Evolutionary conservation across 495 filamentous ascomycete species (phyloP).

Genomic region (Thozetella sp.): DNA sequence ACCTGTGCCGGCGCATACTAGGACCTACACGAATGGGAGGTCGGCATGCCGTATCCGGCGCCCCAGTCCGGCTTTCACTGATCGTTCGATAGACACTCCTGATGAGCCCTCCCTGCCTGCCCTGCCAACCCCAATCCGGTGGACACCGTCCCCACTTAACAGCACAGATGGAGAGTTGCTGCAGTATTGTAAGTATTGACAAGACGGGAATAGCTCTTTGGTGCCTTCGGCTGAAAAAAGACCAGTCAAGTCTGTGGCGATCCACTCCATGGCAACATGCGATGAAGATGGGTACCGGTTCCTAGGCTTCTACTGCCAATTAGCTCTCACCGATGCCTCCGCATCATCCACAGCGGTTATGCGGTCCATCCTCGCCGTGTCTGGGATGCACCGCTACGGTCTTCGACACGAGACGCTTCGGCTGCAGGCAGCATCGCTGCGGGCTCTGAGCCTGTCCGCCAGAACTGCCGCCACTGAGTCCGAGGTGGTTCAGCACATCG

Average conservation of each 20-base stretch:
- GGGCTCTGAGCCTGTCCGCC: not conserved
- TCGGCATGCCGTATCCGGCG: not conserved
- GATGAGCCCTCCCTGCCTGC: not conserved
- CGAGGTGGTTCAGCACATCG: not conserved
- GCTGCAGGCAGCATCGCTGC: not conserved
- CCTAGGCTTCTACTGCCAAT: not conserved
- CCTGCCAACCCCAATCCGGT: not conserved
- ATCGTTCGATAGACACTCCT: not conserved
- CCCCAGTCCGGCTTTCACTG: too few species aligned
- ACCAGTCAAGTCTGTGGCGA: not conserved
- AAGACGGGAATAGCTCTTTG: not conserved
- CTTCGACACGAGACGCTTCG: not conserved
- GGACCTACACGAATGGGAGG: not conserved
- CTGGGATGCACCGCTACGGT: not conserved
- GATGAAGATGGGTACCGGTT: not conserved
- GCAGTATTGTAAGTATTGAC: not conserved
- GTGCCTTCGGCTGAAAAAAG: not conserved
- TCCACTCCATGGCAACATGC: not conserved
- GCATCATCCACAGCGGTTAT: not conserved
- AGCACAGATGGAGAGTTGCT: not conserved
- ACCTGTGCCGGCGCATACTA: not conserved
- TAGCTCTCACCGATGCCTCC: not conserved
- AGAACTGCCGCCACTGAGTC: not conserved
- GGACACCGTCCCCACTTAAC: not conserved
- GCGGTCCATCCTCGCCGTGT: not conserved